Evolutionary conservation across 805 yeast species (phyloP).

Genomic region (Nakazawaea ishiwadae): DNA sequence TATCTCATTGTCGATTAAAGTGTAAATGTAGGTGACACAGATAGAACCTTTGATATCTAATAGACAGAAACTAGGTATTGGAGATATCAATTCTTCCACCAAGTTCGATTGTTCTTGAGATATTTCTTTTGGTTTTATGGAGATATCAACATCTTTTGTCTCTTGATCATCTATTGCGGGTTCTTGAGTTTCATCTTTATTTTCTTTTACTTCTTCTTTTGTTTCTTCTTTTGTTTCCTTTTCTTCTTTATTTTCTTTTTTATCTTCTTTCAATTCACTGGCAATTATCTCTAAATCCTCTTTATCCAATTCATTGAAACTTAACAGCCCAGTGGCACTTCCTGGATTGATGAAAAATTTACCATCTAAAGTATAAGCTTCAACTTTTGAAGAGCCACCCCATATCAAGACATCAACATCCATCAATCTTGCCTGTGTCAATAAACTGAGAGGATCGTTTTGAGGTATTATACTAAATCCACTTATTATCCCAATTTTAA

Average conservation of each 20-base stretch:
- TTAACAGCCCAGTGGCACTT: slow-evolving; percentile 89
- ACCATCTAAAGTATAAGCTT: slow-evolving; percentile 89
- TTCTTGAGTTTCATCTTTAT: slow-evolving; percentile 17
- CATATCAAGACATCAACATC: slow-evolving; percentile 88
- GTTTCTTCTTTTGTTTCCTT: neutral
- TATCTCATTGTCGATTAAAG: slow-evolving; percentile 73
- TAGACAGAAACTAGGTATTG: slow-evolving; percentile 85
- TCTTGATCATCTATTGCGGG: slow-evolving; percentile 16
- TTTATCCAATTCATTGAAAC: slow-evolving; percentile 56
- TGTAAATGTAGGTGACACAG: slow-evolving; percentile 82
- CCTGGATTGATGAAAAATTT: slow-evolving; percentile 96
- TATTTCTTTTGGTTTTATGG: slow-evolving; percentile 6
- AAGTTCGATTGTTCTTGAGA: slow-evolving; percentile 17
- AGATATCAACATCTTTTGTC: slow-evolving; percentile 12
- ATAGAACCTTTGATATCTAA: slow-evolving; percentile 77
- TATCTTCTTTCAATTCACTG: slow-evolving; percentile 21
- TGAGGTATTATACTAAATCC: slow-evolving; percentile 84
- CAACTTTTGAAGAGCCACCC: slow-evolving; percentile 93
- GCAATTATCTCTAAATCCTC: slow-evolving; percentile 41
- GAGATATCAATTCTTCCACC: slow-evolving; percentile 26
- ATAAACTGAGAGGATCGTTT: slow-evolving; percentile 78
- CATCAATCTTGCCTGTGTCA: slow-evolving; percentile 81
- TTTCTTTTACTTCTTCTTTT: slow-evolving; percentile 3
- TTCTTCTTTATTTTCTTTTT: slow-evolving; percentile 8
- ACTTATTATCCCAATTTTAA: slow-evolving; percentile 79